These are phyloP conservation scores for Camellia oleifera DNA, from an alignment of 179 eudicot species.

Conservation along the genomic window DNA sequence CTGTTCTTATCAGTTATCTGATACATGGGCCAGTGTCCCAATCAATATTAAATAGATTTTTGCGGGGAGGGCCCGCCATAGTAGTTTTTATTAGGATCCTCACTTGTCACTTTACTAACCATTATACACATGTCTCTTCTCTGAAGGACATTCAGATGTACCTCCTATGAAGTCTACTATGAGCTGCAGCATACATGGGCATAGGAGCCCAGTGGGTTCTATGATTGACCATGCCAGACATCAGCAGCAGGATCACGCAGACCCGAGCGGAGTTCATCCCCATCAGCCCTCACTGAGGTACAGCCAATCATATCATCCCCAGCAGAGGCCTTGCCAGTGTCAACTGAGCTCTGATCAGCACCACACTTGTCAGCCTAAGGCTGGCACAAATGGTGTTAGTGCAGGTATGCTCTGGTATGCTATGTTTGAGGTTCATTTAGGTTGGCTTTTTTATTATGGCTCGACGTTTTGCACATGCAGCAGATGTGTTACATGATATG, in stretches of 20 bases:
- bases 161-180: conserved; percentile 10
- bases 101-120: background rate
- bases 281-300: conserved; percentile 14
- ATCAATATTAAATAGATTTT: no score
- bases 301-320: conserved; percentile 15
- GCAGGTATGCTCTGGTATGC: conserved; percentile 18
- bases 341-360: conserved; percentile 10
- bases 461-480: background rate
- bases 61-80: no score
- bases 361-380: conserved; percentile 13
- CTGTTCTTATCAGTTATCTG: no score
- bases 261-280: conserved; percentile 11
- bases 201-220: conserved; percentile 11
- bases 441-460: background rate
- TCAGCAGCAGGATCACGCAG: conserved; percentile 11
- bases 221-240: conserved; percentile 14
- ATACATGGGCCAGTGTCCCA: no score
- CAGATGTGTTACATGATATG: background rate
- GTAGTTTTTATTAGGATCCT: no score
- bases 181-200: conserved; percentile 3
- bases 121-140: background rate
- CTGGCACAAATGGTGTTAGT: conserved; percentile 8
- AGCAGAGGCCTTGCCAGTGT: conserved; percentile 8
- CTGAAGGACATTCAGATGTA: background rate
- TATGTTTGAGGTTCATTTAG: conserved; percentile 4